Percentiles rank a stretch among this genome's conserved stretches.
phyloP scores from a whole-genome alignment of 257 asterid species.

The Mitragyna speciosa region DNA sequence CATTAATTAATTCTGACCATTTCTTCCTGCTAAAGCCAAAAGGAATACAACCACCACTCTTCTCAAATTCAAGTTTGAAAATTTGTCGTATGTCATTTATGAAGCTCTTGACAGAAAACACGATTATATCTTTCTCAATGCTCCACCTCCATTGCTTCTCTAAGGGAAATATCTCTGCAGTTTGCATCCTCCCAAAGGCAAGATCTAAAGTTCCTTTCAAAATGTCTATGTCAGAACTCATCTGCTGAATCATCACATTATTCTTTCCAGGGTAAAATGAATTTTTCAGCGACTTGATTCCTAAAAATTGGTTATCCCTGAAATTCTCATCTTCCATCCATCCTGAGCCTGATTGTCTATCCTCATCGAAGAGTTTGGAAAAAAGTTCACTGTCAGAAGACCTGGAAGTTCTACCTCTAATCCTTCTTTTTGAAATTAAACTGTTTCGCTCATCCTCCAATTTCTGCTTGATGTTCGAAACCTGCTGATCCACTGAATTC shows the following conservation, averaged over 20 bases:
- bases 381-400: constrained; percentile 41
- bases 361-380: constrained; percentile 34
- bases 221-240: constrained; percentile 64
- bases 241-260: constrained; percentile 41
- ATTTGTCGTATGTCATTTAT: constrained; percentile 30
- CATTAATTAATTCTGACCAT: constrained; percentile 35
- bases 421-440: constrained; percentile 11
- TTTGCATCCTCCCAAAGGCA: constrained; percentile 61
- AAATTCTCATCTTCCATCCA: constrained; percentile 17
- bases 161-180: constrained; percentile 47
- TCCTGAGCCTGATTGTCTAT: constrained; percentile 17
- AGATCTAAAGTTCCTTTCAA: constrained; percentile 61
- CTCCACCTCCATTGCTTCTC: constrained; percentile 66
- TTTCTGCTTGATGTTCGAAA: constrained; percentile 52
- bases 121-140: constrained; percentile 55
- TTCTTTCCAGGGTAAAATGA: constrained; percentile 33
- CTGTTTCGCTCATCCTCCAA: constrained; percentile 48
- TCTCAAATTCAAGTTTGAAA: constrained; percentile 33
- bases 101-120: constrained; percentile 46
- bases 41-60: constrained; percentile 12
- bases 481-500: constrained; percentile 51
- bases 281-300: constrained; percentile 17
- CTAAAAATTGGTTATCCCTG: constrained; percentile 17
- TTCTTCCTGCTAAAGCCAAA: constrained; percentile 30
- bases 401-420: constrained; percentile 31